Percentiles rank a stretch among this genome's conserved stretches.
phyloP scores from a whole-genome alignment of 2,329 filamentous ascomycete genomes.

The Diaporthe velutina region DNA sequence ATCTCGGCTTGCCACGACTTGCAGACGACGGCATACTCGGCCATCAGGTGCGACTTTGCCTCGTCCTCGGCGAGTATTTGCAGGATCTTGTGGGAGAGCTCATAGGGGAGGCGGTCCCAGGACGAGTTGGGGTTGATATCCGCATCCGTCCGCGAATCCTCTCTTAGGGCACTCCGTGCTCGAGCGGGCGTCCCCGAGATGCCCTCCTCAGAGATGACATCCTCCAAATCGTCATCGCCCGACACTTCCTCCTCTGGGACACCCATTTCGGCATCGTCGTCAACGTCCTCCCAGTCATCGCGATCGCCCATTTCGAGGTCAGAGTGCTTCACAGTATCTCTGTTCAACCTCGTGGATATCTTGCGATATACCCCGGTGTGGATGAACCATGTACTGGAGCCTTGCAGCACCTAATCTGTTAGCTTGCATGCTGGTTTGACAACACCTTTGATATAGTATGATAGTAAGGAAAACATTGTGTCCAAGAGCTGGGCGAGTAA shows the following conservation, averaged over 20 bases:
- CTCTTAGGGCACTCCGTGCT: neutral
- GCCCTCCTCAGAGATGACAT: neutral
- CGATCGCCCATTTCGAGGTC: neutral
- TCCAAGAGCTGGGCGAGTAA: too few relatives aligned
- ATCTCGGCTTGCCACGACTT: constrained; percentile 45
- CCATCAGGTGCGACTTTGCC: constrained; percentile 31
- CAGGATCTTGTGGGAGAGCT: constrained; percentile 40
- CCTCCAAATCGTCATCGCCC: constrained; percentile 2
- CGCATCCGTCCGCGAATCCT: neutral
- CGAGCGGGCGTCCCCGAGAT: neutral
- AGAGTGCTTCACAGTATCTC: neutral
- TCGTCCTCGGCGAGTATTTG: constrained; percentile 36
- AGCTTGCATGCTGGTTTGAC: neutral
- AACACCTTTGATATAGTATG: too few relatives aligned
- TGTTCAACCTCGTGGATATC: neutral
- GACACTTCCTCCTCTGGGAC: neutral
- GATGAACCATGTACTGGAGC: neutral
- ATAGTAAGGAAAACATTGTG: neutral
- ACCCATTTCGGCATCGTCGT: constrained; percentile 16
- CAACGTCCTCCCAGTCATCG: constrained; percentile 32
- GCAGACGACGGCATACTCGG: constrained; percentile 46
- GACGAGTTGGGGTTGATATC: constrained; percentile 4
- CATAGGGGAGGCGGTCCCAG: constrained; percentile 37
- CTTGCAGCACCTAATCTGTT: neutral
- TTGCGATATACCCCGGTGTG: neutral